Conservation (phyloP, 257 asterid genomes). For the Fraxinus americana region DNA sequence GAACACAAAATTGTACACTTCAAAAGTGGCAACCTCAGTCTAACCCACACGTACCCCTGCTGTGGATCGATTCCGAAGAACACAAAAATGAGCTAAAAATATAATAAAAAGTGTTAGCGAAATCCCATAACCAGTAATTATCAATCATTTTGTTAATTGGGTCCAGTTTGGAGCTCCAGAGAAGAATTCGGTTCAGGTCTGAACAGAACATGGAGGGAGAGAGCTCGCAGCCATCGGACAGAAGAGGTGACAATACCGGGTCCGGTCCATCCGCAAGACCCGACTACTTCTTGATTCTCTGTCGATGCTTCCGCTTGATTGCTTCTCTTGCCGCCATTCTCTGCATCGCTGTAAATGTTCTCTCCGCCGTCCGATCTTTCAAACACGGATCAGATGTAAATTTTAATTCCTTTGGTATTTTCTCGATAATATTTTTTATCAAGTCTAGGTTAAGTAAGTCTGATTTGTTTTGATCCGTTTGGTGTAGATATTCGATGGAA, state of each 20-base stretch:
- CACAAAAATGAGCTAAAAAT: too few relatives aligned
- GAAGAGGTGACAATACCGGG: constrained; percentile 14
- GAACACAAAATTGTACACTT: too few relatives aligned
- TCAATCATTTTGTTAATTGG: not conserved
- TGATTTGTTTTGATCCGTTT: not conserved
- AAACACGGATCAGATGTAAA: constrained; percentile 72
- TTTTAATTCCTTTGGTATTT: constrained; percentile 3
- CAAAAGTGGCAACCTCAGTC: too few relatives aligned
- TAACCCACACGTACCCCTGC: too few relatives aligned
- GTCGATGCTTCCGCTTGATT: constrained; percentile 69
- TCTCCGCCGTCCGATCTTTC: constrained; percentile 87
- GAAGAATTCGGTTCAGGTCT: not conserved
- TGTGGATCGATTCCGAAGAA: too few relatives aligned
- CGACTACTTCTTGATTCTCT: constrained; percentile 62
- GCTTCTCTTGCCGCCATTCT: constrained; percentile 71
- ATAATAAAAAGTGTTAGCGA: too few relatives aligned
- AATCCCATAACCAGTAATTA: too few relatives aligned
- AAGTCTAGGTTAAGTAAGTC: not conserved
- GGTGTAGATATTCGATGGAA: constrained; percentile 81
- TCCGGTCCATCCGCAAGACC: constrained; percentile 31
- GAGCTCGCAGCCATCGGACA: constrained; percentile 18
- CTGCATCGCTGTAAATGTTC: constrained; percentile 76
- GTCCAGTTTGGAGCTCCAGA: not conserved
- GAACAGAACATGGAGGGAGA: constrained; percentile 38
- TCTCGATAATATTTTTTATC: too few relatives aligned